A percentile compares a stretch with the other conserved stretches of the same genome.
Evolutionary conservation across 1,284 basidiomycete species (phyloP).

Genomic region (Dichomitus squalens): DNA sequence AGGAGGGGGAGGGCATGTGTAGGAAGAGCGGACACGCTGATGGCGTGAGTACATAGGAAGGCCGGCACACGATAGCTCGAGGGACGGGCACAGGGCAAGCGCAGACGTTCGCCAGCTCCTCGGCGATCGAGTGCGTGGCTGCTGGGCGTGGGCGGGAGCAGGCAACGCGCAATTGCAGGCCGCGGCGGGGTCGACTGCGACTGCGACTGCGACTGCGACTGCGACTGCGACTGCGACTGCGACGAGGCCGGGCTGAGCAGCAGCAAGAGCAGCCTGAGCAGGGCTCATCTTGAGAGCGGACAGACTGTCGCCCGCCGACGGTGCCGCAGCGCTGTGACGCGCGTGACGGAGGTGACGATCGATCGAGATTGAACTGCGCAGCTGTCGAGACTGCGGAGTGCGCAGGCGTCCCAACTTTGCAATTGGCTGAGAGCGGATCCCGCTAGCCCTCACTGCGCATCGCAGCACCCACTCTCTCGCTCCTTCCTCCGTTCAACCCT

Average conservation of each 20-base stretch:
- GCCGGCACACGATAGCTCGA: neutral
- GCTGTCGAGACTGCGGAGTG: slow-evolving; percentile 27
- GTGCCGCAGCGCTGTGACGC: slow-evolving; percentile 8
- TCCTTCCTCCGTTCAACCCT: slow-evolving; percentile 18
- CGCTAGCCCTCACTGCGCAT: slow-evolving; percentile 29
- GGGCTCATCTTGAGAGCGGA: slow-evolving; percentile 1
- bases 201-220: neutral
- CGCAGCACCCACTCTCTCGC: slow-evolving; percentile 30
- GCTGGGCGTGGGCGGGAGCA: neutral
- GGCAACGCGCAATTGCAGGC: neutral
- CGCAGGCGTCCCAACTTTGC: slow-evolving; percentile 23
- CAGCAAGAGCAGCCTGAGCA: neutral
- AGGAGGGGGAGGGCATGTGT: neutral
- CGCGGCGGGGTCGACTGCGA: neutral
- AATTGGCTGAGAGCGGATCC: slow-evolving; percentile 29
- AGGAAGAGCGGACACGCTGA: slow-evolving; percentile 11
- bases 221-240: slow-evolving; percentile 2
- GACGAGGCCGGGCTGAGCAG: slow-evolving; percentile 4
- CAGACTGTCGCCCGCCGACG: slow-evolving; percentile 6
- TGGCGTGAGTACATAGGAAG: slow-evolving; percentile 12
- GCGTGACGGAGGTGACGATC: slow-evolving; percentile 20
- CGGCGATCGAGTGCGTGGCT: neutral
- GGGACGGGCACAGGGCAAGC: neutral
- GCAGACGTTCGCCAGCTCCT: neutral
- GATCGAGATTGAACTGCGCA: slow-evolving; percentile 24